Evolutionary conservation across 768 basidiomycete genomes (phyloP), one percentile per base, ranked within the genome.

Genomic region (Pisolithus marmoratus): DNA sequence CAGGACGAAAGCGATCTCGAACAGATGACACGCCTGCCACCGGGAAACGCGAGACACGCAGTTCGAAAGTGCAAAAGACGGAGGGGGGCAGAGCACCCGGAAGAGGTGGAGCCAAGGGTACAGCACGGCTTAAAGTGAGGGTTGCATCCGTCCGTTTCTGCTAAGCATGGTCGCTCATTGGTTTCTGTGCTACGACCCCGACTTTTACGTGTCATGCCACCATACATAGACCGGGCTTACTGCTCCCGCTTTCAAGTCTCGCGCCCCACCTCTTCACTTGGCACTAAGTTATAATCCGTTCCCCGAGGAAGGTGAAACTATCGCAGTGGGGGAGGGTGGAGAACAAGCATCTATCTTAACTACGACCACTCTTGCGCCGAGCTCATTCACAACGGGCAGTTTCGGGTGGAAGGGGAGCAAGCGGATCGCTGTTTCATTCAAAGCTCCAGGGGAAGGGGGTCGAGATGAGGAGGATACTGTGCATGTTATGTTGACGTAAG

Each of bases 341-440:
- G 26, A 45, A 26, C 26, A n/a, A 65, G 73, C 80, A 24, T 87
- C 85, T 9, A 74, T 79, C 62, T 72, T 90, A 55, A 80, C 79
- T 15, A 74, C 69, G 38, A 63, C 83, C 20, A 76, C 78, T 0
- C 73, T 90, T 7, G 57, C 75, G 4, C 80, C 90, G 2, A 77
- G 68, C 52, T 72, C 78, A 37, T 90, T 92, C 67, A 60, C 72
- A 14, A 89, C 87, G 0, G 87, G 89, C 11, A 87, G 85, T 62
- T 89, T 85, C 63, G 90, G 90, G 17, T 92, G 90, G 90, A 91
- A 90, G 64, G 89, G 84, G 2, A 79, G 67, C 64, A 85, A 83
- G 64, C 77, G 82, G 23, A 67, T 90, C 53, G 75, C 73, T 1
- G 74, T 92, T 47, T 85, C 89, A 60, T 63, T 91, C 15, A 47